Evolutionary conservation across 306 rosid species (phyloP), one percentile per base, ranked within the genome.

Genomic region (Inga leiocalycina): DNA sequence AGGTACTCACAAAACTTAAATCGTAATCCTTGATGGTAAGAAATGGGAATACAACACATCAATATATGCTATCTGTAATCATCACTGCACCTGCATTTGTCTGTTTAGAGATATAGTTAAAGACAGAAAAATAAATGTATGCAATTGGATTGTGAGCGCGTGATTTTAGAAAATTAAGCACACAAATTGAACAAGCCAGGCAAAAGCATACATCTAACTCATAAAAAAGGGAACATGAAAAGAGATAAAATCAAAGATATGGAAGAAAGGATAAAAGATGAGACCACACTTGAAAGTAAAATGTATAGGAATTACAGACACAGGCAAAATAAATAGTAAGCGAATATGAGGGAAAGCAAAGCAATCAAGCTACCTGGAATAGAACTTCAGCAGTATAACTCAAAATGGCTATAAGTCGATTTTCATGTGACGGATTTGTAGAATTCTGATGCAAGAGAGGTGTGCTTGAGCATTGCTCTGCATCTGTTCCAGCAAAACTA

Each of bases 61-160:
- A 93, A 77, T 87, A 90, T 64, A 93, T 35, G 57, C 74, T 69
- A 83, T 91, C 97, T 45, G 93, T 93, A 64, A 91, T 88, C 90
- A 90, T 77, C 84, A 93, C 98, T 12, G 92, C 89, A 67, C 98
- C 98, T 75, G 92, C 93, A 87, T 74, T 89, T 44, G 86, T 90
- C 96, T 93, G 90, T 76, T 74, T 56, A 37, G 69, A 59, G 24
- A 80, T 62, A 85, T 22, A 39, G 68, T 59, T 66, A 80, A 79
- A 84, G 32, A 20, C 45, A 72, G 83, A 37, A 76, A 75, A 64
- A 82, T 71, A 24, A 24, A 56, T 65, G 85, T 39, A 48, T 6
- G n/a, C 59, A 66, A 19, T 30, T 24, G 24, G 67, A 14, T 19
- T 32, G 51, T 68, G 67, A 61, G 65, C 69, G n/a, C 48, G 34